Conservation (phyloP, 495 filamentous ascomycete species). For the Halenospora varia region DNA sequence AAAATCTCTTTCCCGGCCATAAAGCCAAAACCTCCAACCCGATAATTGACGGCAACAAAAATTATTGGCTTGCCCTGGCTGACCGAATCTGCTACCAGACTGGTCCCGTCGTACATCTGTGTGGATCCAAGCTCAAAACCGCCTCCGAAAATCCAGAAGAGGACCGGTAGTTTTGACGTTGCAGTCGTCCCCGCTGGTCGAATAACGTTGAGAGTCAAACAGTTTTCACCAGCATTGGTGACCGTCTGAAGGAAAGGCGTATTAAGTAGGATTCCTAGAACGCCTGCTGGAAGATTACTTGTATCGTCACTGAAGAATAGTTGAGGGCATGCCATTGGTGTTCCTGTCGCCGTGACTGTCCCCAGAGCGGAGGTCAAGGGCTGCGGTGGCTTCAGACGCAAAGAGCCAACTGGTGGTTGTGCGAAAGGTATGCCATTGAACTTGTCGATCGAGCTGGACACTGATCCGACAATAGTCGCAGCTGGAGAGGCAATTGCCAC, state of each 20-base stretch:
- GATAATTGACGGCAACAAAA: conserved; percentile 62
- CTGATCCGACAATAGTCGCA: conserved; percentile 22
- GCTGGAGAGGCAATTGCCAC: conserved; percentile 15
- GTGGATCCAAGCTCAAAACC: conserved; percentile 60
- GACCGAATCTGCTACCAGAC: conserved; percentile 48
- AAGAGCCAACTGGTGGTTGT: conserved; percentile 50
- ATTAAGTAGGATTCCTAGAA: conserved; percentile 48
- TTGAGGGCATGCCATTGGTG: conserved; percentile 48
- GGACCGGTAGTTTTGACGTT: conserved; percentile 49
- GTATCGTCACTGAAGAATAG: conserved; percentile 37
- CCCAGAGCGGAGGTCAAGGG: conserved; percentile 41
- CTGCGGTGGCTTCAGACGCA: conserved; percentile 57
- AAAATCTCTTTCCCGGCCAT: conserved; percentile 59
- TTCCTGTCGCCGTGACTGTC: conserved; percentile 39
- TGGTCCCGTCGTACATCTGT: conserved; percentile 47
- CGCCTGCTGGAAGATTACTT: conserved; percentile 36
- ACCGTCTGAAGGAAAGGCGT: conserved; percentile 50
- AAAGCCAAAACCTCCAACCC: conserved; percentile 58
- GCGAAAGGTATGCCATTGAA: conserved; percentile 68
- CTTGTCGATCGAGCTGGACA: conserved; percentile 27
- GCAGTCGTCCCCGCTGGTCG: conserved; percentile 47
- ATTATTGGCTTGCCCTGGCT: conserved; percentile 55
- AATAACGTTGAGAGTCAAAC: conserved; percentile 61
- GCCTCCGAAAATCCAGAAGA: conserved; percentile 68
- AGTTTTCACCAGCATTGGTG: conserved; percentile 57